Base-by-base conservation (phyloP, 495 filamentous ascomycete species). In the Cairneyella variabilis region DNA sequence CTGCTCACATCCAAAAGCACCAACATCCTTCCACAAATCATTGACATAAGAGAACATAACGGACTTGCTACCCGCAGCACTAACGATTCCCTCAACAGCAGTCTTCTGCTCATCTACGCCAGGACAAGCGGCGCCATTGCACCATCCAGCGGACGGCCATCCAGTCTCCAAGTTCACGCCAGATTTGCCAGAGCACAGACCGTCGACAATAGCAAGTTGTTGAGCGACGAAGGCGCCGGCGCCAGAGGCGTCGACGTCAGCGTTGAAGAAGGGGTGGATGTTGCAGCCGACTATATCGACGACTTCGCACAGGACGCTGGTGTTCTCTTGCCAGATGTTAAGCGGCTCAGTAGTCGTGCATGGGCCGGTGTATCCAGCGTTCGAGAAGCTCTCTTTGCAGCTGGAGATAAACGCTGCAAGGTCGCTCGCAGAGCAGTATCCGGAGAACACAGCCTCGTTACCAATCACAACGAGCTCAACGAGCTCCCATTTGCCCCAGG, bases 191-290 rank as follows among this genome's bases (percentile, higher is more conserved):
- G 67, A 50, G 77, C 92, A 97, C 53, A 84, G 66, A 0, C 60
- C 62, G 60, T 83, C 76, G 42, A 93, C 79, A 58, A 84, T 66
- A 11, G 75, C 67, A 49, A 92, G 77, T 76, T 95, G 82, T 54
- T 66, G 50, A 37, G 69, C 64, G 53, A 88, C 84, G 69, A 96
- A 96, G 32, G 66, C 61, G 67, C 92, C 92, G 41, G 91, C 92
- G 40, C 78, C 48, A 2, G 60, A 59, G 43, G 91, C 77, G 48
- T 64, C 57, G 38, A 83, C 78, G 38, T 72, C 65, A 43, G 81
- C 56, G 79, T 95, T 91, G 85, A 96, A 97, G 84, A 86, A 97
- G 67, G 91, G 83, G 70, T 97, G 92, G 65, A 92, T 81, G 78
- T 95, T 96, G 68, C 76, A 77, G 69, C 86, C 88, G 28, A 87